A percentile compares a stretch with the other conserved stretches of the same genome.
Conservation (phyloP, 768 basidiomycete genomes). For the Asterophora parasitica region DNA sequence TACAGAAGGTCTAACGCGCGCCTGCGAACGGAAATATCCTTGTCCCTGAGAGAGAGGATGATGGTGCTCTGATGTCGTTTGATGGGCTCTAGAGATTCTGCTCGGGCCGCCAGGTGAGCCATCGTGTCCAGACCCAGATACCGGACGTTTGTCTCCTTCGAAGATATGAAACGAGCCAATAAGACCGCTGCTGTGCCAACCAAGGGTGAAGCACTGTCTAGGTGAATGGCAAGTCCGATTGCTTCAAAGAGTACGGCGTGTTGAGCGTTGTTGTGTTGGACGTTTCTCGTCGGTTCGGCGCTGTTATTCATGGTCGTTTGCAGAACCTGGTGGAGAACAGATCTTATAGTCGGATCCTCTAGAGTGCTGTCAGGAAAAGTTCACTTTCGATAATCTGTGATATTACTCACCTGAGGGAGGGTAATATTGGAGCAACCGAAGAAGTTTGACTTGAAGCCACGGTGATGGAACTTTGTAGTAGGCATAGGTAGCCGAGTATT, state of each 20-base stretch:
- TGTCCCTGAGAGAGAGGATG: constrained; percentile 90
- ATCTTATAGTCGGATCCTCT: constrained; percentile 83
- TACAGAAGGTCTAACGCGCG: constrained; percentile 94
- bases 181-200: constrained; percentile 86
- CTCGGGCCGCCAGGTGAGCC: constrained; percentile 94
- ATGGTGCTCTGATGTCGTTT: constrained; percentile 96
- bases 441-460: constrained; percentile 95
- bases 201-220: constrained; percentile 86
- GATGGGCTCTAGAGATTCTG: constrained; percentile 86
- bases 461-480: constrained; percentile 98
- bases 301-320: constrained; percentile 89
- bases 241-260: constrained; percentile 98
- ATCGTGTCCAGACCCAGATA: constrained; percentile 97
- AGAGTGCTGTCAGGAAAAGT: constrained; percentile 3
- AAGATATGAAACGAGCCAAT: constrained; percentile 92
- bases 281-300: constrained; percentile 87
- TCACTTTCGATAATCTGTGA: background rate
- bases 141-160: constrained; percentile 97
- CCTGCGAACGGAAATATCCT: constrained; percentile 93
- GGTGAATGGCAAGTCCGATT: constrained; percentile 91
- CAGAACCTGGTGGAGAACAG: constrained; percentile 75
- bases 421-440: constrained; percentile 92
- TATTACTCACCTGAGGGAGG: constrained; percentile 75
- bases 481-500: constrained; percentile 84
- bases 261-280: constrained; percentile 98